A percentile compares a stretch with the other conserved stretches of the same genome.
phyloP scores from a whole-genome alignment of 108 stramenopile species.

The Aurantiochytrium sp. region DNA sequence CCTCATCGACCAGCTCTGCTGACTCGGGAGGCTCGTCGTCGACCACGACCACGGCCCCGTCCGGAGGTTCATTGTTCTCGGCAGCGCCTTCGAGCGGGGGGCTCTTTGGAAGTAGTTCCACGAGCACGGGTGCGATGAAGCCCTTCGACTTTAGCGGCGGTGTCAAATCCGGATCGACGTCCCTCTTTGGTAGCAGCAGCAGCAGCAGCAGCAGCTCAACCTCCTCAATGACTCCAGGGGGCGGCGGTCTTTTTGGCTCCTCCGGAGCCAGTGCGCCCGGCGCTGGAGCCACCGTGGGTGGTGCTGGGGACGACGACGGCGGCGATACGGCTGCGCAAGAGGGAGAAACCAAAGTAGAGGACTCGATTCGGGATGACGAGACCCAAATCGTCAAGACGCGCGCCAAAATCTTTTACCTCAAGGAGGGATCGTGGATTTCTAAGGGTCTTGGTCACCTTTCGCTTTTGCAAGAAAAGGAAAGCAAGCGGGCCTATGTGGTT shows the following conservation, averaged over 20 bases:
- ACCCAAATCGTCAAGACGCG: background rate
- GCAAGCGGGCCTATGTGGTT: background rate
- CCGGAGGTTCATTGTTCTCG: background rate
- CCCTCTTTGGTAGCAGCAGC: background rate
- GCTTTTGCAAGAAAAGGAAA: background rate
- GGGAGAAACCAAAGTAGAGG: background rate
- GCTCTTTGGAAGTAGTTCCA: background rate
- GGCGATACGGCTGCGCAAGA: background rate
- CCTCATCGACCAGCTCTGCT: no score
- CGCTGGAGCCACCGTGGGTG: no score
- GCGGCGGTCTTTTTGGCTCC: background rate
- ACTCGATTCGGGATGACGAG: background rate
- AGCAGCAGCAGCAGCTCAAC: background rate
- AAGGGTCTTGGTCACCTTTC: background rate
- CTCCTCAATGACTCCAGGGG: no score
- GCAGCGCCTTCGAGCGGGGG: background rate
- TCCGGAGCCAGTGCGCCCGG: background rate
- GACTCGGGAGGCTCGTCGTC: background rate
- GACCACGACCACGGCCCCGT: background rate
- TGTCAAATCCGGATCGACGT: background rate
- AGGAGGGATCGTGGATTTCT: background rate
- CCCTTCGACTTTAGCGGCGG: background rate
- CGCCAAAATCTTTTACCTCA: conserved; percentile 8
- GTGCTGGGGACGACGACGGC: background rate
- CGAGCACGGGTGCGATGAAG: background rate